Evolutionary conservation across 495 filamentous ascomycete genomes (phyloP).

Genomic region (Lophiotrema nucula): DNA sequence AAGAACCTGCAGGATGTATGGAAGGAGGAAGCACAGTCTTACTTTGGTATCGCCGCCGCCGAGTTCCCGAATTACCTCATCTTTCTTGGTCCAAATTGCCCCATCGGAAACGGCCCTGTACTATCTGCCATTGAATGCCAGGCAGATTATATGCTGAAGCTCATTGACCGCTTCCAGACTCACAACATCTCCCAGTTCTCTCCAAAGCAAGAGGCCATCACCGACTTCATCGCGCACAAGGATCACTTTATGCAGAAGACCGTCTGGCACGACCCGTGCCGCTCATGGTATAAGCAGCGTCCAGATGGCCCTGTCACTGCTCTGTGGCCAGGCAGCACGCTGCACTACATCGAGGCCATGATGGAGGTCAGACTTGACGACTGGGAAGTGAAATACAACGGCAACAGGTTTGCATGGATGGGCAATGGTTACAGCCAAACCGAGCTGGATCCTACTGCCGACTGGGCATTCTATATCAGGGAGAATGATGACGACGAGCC

Average conservation of each 20-base stretch:
- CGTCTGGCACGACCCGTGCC: slow-evolving; percentile 50
- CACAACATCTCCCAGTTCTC: slow-evolving; percentile 39
- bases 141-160: slow-evolving; percentile 53
- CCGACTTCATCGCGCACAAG: slow-evolving; percentile 48
- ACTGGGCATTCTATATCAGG: slow-evolving; percentile 47
- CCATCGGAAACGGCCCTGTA: slow-evolving; percentile 45
- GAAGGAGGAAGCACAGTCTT: slow-evolving; percentile 28
- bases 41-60: slow-evolving; percentile 35
- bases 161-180: slow-evolving; percentile 47
- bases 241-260: slow-evolving; percentile 50
- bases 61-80: slow-evolving; percentile 39
- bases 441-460: slow-evolving; percentile 37
- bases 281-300: slow-evolving; percentile 56
- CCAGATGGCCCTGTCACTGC: slow-evolving; percentile 39
- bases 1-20: slow-evolving; percentile 35
- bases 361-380: slow-evolving; percentile 50
- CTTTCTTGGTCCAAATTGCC: slow-evolving; percentile 46
- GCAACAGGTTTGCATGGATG: slow-evolving; percentile 51
- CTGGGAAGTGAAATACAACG: slow-evolving; percentile 48
- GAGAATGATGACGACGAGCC: slow-evolving; percentile 43
- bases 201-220: slow-evolving; percentile 45
- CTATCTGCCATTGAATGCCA: slow-evolving; percentile 44
- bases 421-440: slow-evolving; percentile 46
- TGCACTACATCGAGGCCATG: slow-evolving; percentile 53
- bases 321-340: slow-evolving; percentile 41